A percentile compares a stretch with the other conserved stretches of the same genome.
Evolutionary conservation across 2,329 filamentous ascomycete genomes (phyloP).

Genomic region (Phaeoacremonium minimum): DNA sequence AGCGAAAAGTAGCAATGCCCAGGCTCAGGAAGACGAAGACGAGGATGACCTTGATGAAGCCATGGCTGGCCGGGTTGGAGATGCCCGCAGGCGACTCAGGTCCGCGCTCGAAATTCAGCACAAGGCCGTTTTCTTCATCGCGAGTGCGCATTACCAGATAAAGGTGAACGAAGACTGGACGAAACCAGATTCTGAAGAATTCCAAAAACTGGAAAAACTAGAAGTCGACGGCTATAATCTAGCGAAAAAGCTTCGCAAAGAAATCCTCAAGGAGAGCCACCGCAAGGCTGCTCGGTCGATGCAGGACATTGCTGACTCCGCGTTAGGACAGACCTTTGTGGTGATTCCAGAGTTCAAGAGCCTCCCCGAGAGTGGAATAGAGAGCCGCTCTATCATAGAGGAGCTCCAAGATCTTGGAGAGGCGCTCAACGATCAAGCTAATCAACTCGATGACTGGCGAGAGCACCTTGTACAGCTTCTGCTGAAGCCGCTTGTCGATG

Average conservation of each 20-base stretch:
- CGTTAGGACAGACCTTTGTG: conserved; percentile 50
- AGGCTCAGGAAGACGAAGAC: conserved; percentile 27
- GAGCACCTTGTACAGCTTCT: conserved; percentile 68
- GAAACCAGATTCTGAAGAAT: conserved; percentile 62
- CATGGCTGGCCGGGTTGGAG: conserved; percentile 38
- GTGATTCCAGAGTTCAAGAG: conserved; percentile 58
- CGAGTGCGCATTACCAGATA: conserved; percentile 79
- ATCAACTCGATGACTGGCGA: conserved; percentile 70
- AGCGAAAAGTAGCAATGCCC: conserved; percentile 9
- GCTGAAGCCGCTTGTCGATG: conserved; percentile 72
- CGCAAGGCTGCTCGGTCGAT: conserved; percentile 61
- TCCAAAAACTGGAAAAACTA: conserved; percentile 59
- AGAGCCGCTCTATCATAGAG: conserved; percentile 63
- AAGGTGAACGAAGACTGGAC: conserved; percentile 66
- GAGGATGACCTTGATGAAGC: conserved; percentile 26
- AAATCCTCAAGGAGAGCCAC: conserved; percentile 64
- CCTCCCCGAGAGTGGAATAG: conserved; percentile 60
- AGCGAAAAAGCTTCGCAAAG: conserved; percentile 72
- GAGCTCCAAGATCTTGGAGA: conserved; percentile 61
- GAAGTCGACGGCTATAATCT: conserved; percentile 72
- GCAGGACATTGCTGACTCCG: conserved; percentile 51
- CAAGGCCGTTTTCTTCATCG: conserved; percentile 77
- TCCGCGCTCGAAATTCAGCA: conserved; percentile 76
- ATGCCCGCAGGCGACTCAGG: conserved; percentile 63
- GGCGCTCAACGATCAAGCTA: conserved; percentile 68